Evolutionary conservation across 306 rosid species (phyloP), one percentile per base, ranked within the genome.

Genomic region (Parietaria judaica): DNA sequence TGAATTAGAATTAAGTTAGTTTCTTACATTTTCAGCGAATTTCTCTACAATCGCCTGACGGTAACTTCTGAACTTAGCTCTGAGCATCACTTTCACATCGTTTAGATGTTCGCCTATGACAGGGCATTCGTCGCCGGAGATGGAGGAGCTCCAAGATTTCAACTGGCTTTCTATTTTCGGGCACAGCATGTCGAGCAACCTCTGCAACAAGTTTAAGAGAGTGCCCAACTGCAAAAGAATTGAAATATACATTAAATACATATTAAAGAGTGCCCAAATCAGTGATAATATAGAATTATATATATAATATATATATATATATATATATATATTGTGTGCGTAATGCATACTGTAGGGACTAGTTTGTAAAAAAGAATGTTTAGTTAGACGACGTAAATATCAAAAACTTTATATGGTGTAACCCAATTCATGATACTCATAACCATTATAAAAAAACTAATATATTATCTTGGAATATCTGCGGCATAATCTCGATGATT

Each of bases 11-110:
- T n/a, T 16, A 14, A 44, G 11, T 16, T 14, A 11, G 14, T 14
- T 73, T 37, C 76, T 70, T 56, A 53, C 75, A 58, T 80, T 74
- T 58, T 69, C 59, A 16, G 66, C 36, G 66, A 78, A 73, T 57
- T 78, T 74, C 56, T 67, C 70, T 31, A 67, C 80, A 48, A 68
- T 14, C 39, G 76, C 74, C 38, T 70, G 75, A 14, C 56, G 10
- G 57, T 68, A 72, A 46, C 45, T 77, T 60, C 81, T 72, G 43
- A 65, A 69, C 56, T 67, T 66, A 61, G 71, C 39, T 63, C 78
- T 65, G 37, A 69, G 65, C 66, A 62, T 45, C 41, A 69, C 59
- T 35, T 39, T 58, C 48, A 38, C 72, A 34, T 80, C 72, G 39
- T 48, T 64, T 14, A 66, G 69, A 73, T 41, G 63, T 38, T 69